Evolutionary conservation across 169 alveolate species (phyloP), one percentile per base, ranked within the genome.

Genomic region (Cystoisospora suis): DNA sequence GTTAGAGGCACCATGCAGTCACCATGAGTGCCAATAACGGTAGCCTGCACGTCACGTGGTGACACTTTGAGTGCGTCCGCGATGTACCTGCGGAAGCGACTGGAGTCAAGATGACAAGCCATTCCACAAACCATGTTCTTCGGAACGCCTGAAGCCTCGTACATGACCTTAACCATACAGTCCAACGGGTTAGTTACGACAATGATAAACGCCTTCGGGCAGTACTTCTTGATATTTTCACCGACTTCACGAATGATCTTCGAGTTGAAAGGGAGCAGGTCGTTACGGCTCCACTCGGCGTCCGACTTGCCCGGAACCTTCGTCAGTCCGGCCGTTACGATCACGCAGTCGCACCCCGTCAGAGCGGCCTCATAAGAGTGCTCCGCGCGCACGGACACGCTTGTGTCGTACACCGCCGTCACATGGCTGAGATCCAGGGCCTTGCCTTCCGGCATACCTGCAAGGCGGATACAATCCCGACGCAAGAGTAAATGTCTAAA

Each of bases 291-390:
- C 96, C 90, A 85, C 79, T 85, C 93, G 95, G 93, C 92, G 59
- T 94, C 96, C 36, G 96, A 95, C 85, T 96, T 95, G 79, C 96
- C 94, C 32, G 96, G 96, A 2, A 93, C 89, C 83, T 96, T 95
- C 29, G 96, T 93, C 34, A 94, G 90, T 29, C 98, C 98, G 20
- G 97, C 97, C 32, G 97, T 95, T 23, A 96, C 96, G 5, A 96
- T 95, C 12, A 95, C 97, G 40, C 95, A 95, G 90, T 96, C 97
- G 0, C 97, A 95, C 46, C 94, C 95, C 36, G 59, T 59, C 72
- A 96, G 83, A 56, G 91, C 94, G 20, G 96, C 96, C 44, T 88
- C 85, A 46, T 91, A 93, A 4, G 36, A 7, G 77, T 85, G 20
- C 27, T 61, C 70, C 0, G 80, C 90, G 29, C 72, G 72, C 32